Evolutionary conservation across 257 asterid species (phyloP).

Genomic region (Nemophila menziesii): DNA sequence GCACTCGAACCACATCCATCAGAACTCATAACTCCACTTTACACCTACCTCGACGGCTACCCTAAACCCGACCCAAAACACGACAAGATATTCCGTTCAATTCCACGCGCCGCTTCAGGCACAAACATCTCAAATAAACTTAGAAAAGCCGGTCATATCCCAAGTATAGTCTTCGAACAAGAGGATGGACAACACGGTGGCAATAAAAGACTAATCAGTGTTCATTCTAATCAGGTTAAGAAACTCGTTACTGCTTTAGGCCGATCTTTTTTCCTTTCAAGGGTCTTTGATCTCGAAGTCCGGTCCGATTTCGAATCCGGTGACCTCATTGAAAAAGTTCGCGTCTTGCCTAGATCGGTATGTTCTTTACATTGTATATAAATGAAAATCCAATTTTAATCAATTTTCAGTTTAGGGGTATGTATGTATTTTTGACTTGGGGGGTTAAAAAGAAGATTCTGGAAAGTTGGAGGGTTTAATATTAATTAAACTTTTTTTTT

Average conservation of each 20-base stretch:
- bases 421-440: too few species aligned
- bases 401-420: not conserved
- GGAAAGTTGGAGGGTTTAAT: not conserved
- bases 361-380: conserved; percentile 1
- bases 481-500: conserved; percentile 10
- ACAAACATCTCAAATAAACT: conserved; percentile 53
- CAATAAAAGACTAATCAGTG: conserved; percentile 81
- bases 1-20: conserved; percentile 18
- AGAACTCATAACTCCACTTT: conserved; percentile 11
- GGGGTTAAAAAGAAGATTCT: too few species aligned
- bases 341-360: conserved; percentile 84
- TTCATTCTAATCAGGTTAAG: conserved; percentile 73
- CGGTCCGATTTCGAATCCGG: conserved; percentile 44
- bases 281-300: conserved; percentile 72
- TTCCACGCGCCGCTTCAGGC: conserved; percentile 63
- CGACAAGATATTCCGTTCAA: conserved; percentile 63
- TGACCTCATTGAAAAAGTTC: conserved; percentile 62
- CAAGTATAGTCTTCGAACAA: conserved; percentile 85
- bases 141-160: conserved; percentile 67
- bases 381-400: too few species aligned
- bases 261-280: conserved; percentile 52
- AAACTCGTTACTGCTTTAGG: conserved; percentile 81
- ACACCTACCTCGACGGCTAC: conserved; percentile 46
- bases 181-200: conserved; percentile 96
- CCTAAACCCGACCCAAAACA: conserved; percentile 76